Conservation (phyloP, 2,329 filamentous ascomycete species). For the Ophiosphaerella narmari region DNA sequence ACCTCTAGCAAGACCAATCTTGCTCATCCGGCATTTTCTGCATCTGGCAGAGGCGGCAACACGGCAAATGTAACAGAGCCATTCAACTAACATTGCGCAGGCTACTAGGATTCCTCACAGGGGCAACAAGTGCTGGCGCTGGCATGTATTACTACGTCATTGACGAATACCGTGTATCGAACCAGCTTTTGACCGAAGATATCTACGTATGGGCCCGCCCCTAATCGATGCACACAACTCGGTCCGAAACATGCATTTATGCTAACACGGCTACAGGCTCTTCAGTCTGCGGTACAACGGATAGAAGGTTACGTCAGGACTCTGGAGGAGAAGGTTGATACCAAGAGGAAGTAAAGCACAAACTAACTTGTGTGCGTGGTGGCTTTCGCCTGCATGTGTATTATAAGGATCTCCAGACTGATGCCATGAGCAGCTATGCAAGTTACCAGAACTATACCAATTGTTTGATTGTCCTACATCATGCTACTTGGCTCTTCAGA, state of each 20-base stretch:
- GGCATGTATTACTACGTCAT: constrained; percentile 91
- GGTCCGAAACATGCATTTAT: neutral
- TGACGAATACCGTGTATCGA: constrained; percentile 90
- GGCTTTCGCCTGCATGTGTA: no score
- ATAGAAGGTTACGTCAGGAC: constrained; percentile 82
- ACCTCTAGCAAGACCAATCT: neutral
- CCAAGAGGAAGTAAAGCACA: constrained; percentile 29
- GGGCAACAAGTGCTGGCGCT: constrained; percentile 76
- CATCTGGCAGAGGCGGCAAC: no score
- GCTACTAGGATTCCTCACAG: constrained; percentile 88
- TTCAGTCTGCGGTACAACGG: constrained; percentile 85
- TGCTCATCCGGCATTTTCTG: neutral
- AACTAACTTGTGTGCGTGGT: no score
- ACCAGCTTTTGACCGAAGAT: constrained; percentile 91
- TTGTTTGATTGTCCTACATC: no score
- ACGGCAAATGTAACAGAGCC: neutral
- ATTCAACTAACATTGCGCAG: constrained; percentile 52
- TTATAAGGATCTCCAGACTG: no score
- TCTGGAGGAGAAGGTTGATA: constrained; percentile 78
- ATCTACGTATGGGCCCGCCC: constrained; percentile 76
- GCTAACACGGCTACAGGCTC: constrained; percentile 56
- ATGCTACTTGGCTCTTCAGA: no score
- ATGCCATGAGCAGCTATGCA: no score
- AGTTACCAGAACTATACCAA: no score
- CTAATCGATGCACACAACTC: neutral